Evolutionary conservation across 2,329 filamentous ascomycete species (phyloP).

Genomic region (Exophiala sideris): DNA sequence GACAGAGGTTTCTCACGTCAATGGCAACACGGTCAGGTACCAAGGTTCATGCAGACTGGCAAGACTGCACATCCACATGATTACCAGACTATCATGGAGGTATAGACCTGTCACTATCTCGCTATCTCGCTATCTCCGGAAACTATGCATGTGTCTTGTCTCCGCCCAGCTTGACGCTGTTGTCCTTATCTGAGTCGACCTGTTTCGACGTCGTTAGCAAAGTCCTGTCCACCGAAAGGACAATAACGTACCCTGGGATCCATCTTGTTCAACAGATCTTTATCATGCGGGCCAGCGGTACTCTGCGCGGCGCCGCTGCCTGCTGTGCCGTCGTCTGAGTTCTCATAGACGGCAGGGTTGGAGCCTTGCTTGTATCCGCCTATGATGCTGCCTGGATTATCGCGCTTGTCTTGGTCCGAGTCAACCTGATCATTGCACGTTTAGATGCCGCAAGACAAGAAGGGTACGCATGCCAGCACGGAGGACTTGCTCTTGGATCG

Average conservation of each 20-base stretch:
- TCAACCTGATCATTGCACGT: too few species aligned
- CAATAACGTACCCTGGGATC: background rate
- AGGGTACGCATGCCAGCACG: too few species aligned
- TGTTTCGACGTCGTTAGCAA: background rate
- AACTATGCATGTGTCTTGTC: background rate
- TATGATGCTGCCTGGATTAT: background rate
- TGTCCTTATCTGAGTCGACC: background rate
- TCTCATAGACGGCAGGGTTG: background rate
- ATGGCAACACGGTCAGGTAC: too few species aligned
- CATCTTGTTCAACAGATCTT: background rate
- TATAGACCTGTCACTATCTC: too few species aligned
- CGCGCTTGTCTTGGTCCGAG: background rate
- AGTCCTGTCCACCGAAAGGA: too few species aligned
- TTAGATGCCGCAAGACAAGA: too few species aligned
- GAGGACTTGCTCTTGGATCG: background rate
- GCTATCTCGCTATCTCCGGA: too few species aligned
- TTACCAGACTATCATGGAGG: too few species aligned
- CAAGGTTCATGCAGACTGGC: too few species aligned
- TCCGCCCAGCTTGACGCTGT: background rate
- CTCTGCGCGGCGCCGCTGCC: background rate
- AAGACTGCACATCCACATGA: too few species aligned
- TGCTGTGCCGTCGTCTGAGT: background rate
- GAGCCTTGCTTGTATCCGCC: background rate
- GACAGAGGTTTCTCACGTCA: too few species aligned
- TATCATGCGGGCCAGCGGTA: background rate